Conservation (phyloP, 2,329 filamentous ascomycete genomes). For the Trematosphaeria pertusa region DNA sequence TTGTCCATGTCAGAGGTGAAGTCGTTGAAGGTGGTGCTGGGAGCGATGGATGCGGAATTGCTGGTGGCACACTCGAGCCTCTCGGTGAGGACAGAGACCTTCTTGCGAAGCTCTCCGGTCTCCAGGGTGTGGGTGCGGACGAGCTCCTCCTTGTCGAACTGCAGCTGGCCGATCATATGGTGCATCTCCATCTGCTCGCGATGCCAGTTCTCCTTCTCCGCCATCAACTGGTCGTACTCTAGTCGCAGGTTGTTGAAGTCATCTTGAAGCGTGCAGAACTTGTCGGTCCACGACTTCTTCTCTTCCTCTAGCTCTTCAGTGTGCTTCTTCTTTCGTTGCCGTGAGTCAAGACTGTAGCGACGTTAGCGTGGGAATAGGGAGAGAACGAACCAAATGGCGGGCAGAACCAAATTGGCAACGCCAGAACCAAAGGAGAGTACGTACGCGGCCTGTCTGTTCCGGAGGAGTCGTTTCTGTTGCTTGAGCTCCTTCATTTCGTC, state of each 20-base stretch:
- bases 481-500: constrained; percentile 97
- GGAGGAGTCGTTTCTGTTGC: constrained; percentile 92
- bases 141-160: constrained; percentile 90
- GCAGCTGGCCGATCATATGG: constrained; percentile 76
- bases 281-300: constrained; percentile 85
- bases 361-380: constrained; percentile 46
- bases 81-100: constrained; percentile 81
- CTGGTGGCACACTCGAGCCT: constrained; percentile 67
- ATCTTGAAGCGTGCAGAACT: constrained; percentile 81
- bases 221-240: constrained; percentile 59
- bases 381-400: constrained; percentile 39
- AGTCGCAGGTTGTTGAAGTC: constrained; percentile 72
- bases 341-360: constrained; percentile 79
- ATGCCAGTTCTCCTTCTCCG: constrained; percentile 70
- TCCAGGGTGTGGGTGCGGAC: constrained; percentile 88
- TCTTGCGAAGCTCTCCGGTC: constrained; percentile 89
- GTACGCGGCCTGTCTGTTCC: constrained; percentile 96
- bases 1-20: constrained; percentile 84
- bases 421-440: constrained; percentile 56
- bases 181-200: constrained; percentile 77
- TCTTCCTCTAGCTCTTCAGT: constrained; percentile 96
- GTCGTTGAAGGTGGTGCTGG: constrained; percentile 70
- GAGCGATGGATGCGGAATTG: constrained; percentile 55
- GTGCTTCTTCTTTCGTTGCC: constrained; percentile 97
- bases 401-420: constrained; percentile 35